Evolutionary conservation across 2,329 filamentous ascomycete species (phyloP), one percentile per base, ranked within the genome.

Genomic region (Claviceps sp.): DNA sequence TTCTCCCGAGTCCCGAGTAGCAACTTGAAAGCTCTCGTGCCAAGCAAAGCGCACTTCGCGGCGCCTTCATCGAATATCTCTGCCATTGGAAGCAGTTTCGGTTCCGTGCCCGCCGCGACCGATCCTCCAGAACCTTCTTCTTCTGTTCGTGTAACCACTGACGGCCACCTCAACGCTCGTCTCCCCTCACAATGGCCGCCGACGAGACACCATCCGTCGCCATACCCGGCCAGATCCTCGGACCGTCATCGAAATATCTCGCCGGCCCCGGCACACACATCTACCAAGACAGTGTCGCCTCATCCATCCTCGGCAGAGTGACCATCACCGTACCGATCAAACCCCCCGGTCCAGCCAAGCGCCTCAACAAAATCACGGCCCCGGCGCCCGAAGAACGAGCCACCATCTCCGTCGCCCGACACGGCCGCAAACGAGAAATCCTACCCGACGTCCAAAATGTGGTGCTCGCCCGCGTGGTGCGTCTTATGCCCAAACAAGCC

Each of bases 191-290:
- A 54, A 67, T 68, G 64, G 64, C 68, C n/a, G 55, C 63, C 42
- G 62, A 68, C 56, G 62, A 64, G 46, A 47, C 65, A 20, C 70
- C 74, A n/a, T 67, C 74, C 57, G 65, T 89, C 59, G 87, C 84
- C 51, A 76, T 94, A 47, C 93, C 93, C 11, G 93, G 93, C 64
- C 87, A 93, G 65, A 71, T 82, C 46, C 79, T 98, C 42, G 90
- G 87, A 34, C 70, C 84, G 18, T 69, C 75, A 18, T 72, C 77
- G 52, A 78, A 81, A 58, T 90, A 85, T 68, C 70, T 76, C 42
- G 78, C 89, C 30, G 91, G 91, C 14, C 74, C 87, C 11, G 93
- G 91, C 58, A 95, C 89, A 0, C 89, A 97, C 67, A 75, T 95
- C 58, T 78, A 88, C 69, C 75, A 85, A 57, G 75, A 80, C 56